Evolutionary conservation across 1,139 yeast species (phyloP), one percentile per base, ranked within the genome.

Genomic region (Diutina rugosa): DNA sequence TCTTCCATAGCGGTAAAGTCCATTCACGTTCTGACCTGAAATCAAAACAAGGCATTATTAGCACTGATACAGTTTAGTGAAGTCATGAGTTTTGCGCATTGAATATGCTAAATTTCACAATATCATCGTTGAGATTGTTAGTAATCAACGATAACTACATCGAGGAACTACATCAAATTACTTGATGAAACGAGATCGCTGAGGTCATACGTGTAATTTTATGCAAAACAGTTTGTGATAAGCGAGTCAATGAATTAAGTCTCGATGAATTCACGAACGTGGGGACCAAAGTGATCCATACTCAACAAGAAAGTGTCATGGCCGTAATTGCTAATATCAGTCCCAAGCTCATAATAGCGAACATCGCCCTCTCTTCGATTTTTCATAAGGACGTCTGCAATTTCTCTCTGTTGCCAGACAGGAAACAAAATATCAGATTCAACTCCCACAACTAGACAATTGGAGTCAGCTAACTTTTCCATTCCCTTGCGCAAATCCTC

Each of bases 391-490:
- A 84, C 81, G 18, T 81, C 79, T 41, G 83, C 85, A 57, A 90
- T 84, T 66, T 91, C 97, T 57, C 85, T 72, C 69, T 90, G 98
- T 70, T 91, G 97, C 96, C 96, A 89, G 48, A 86, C 90, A 1
- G 98, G 98, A 74, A 90, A 90, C 57, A 90, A 74, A 55, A 88
- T 87, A 67, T 90, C 98, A 1, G 95, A 86, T 65, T 89, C 95
- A 8, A 90, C 97, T 6, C 98, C 98, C 54, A 90, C 79, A 1
- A 91, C 90, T 58, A 91, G 72, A 5, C 87, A 78, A 52, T 86
- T 83, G 60, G 84, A 82, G 61, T 84, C 76, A 1, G 86, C 77
- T 59, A 90, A 73, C 51, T 81, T 79, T 44, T 69, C 66, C 76
- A 90, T 72, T 1, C 98, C 98, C 21, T 72, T 69, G 21, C 76